Conservation (phyloP, 2,329 filamentous ascomycete genomes). For the Dryadomyces quercus-mongolicae region DNA sequence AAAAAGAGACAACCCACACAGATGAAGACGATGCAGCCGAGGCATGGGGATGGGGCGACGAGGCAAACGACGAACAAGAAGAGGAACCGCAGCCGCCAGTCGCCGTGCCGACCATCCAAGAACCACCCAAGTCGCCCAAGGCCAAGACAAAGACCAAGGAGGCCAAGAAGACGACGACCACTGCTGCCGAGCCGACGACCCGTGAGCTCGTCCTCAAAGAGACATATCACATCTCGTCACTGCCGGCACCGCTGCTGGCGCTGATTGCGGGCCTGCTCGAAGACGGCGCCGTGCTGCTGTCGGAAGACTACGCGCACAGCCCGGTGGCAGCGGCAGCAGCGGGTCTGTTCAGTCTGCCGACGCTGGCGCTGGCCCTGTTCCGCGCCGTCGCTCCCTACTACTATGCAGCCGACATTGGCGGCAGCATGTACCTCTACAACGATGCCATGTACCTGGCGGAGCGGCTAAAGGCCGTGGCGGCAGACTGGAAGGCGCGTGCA, state of each 20-base stretch:
- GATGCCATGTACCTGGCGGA: conserved; percentile 53
- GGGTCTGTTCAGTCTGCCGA: conserved; percentile 60
- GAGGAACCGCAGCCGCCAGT: conserved; percentile 11
- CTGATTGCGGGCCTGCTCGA: conserved; percentile 49
- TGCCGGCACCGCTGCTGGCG: conserved; percentile 66
- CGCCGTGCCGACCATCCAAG: conserved; percentile 10
- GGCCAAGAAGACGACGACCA: conserved; percentile 1
- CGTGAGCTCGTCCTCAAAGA: conserved; percentile 71
- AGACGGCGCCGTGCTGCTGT: conserved; percentile 48
- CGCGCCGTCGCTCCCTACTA: conserved; percentile 64
- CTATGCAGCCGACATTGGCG: conserved; percentile 50
- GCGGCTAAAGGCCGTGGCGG: conserved; percentile 34
- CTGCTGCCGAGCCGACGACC: conserved; percentile 15
- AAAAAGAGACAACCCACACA: conserved; percentile 10
- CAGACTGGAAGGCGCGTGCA: conserved; percentile 38
- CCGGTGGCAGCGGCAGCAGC: conserved; percentile 55
- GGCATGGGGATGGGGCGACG: conserved; percentile 73
- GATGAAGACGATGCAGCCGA: conserved; percentile 43
- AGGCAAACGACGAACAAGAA: conserved; percentile 17
- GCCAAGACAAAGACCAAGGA: conserved; percentile 1
- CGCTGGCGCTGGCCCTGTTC: conserved; percentile 65
- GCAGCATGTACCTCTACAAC: conserved; percentile 60
- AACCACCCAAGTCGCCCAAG: not conserved
- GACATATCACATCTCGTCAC: conserved; percentile 76
- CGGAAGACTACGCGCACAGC: conserved; percentile 35